Evolutionary conservation across 192 early-diverging fungal species (phyloP), one percentile per base, ranked within the genome.

Genomic region (Backusella luteola): DNA sequence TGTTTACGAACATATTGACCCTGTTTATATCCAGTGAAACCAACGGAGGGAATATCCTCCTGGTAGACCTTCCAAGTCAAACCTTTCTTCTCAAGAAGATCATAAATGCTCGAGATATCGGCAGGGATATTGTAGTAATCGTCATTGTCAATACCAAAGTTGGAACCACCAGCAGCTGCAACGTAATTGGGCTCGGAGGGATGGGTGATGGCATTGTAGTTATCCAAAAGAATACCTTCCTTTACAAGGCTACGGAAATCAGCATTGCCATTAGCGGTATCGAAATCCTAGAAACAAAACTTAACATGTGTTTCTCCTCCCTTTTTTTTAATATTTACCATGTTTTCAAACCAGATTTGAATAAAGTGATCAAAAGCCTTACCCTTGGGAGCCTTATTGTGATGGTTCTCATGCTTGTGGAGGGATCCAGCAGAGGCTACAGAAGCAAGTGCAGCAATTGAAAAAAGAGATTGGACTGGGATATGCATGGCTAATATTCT

Each of bases 171-270:
- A 59, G 85, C 83, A 42, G 89, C 83, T 34, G 88, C 90, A 72
- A 93, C 76, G 81, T 94, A 94, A 83, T 94, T 94, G 72, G 90
- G 90, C 78, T 94, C 87, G 46, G 90, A 91, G 15, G 91, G 91
- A 76, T 92, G 91, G 34, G 80, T 81, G 32, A 81, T 46, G 17
- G 76, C 78, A 12, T 63, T 63, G 23, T 23, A 63, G 56, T 63
- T 63, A 26, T 63, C 56, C 23, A 63, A 63, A 63, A 63, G 56
- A 29, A 63, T 63, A 63, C 56, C 56, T 63, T 63, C 56, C 23
- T 63, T 63, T 23, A 26, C 23, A 63, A 63, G 56, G 11, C 23
- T 63, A 3, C 12, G 56, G 56, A 63, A 63, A 14, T 63, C 26
- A 63, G 56, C 8, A 29, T 63, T 29, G 56, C 3, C 12, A 29